Conservation (phyloP, 2,329 filamentous ascomycete species). For the Fusarium annulatum region DNA sequence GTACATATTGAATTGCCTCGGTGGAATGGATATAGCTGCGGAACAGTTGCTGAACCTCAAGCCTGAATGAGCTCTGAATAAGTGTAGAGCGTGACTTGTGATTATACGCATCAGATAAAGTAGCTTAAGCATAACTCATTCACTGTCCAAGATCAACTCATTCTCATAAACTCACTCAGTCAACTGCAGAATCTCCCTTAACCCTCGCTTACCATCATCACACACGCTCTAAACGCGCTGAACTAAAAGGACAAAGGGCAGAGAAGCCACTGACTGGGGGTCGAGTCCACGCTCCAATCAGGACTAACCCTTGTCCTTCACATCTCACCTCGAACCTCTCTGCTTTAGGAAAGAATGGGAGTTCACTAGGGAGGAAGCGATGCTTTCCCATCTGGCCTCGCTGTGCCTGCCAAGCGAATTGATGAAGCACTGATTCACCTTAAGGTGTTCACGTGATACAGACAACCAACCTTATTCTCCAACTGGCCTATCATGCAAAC, state of each 20-base stretch:
- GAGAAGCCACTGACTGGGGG: not conserved
- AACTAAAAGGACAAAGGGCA: slow-evolving; percentile 12
- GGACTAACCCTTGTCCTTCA: not conserved
- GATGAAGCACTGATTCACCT: not conserved
- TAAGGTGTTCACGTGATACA: slow-evolving; percentile 22
- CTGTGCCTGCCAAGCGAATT: slow-evolving; percentile 11
- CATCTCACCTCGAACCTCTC: not conserved
- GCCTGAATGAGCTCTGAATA: not conserved
- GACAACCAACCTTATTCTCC: not conserved
- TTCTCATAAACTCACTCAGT: not conserved
- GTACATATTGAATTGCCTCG: slow-evolving; percentile 3
- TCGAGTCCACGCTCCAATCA: slow-evolving; percentile 15
- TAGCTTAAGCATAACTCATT: not conserved
- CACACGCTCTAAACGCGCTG: slow-evolving; percentile 7
- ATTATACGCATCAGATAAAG: too few relatives aligned
- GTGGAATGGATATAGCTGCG: not conserved
- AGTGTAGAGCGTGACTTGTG: not conserved
- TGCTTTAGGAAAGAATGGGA: slow-evolving; percentile 12
- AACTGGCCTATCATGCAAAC: not conserved
- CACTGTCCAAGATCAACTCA: not conserved
- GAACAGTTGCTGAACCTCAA: not conserved
- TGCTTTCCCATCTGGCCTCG: slow-evolving; percentile 3
- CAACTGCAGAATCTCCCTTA: not conserved
- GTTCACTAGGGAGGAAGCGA: slow-evolving; percentile 4
- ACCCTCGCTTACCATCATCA: slow-evolving; percentile 21